phyloP scores from a whole-genome alignment of 306 rosid species.

The Macrotyloma uniflorum region DNA sequence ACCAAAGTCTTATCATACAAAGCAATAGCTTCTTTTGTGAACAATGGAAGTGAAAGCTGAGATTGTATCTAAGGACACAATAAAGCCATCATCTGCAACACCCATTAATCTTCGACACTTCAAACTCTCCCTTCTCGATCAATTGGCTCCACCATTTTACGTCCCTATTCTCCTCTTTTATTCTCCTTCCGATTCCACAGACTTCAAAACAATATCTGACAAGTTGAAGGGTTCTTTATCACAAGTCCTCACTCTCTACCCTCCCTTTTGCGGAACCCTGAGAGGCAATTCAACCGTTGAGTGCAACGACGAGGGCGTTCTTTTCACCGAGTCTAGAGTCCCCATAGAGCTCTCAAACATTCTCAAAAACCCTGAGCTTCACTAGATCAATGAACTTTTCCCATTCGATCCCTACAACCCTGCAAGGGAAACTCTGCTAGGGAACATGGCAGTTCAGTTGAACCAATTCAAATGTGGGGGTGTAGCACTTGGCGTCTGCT shows the following conservation, averaged over 20 bases:
- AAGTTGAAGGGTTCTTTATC: conserved; percentile 31
- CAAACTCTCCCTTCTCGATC: conserved; percentile 41
- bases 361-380: neutral
- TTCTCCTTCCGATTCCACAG: neutral
- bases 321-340: conserved; percentile 9
- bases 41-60: conserved; percentile 16
- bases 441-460: conserved; percentile 3
- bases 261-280: conserved; percentile 39
- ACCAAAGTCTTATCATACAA: neutral
- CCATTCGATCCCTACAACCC: conserved; percentile 23
- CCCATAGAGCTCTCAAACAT: neutral
- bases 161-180: conserved; percentile 34
- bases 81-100: conserved; percentile 41
- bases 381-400: neutral
- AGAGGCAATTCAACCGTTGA: conserved; percentile 2
- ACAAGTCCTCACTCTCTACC: conserved; percentile 25
- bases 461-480: conserved; percentile 33
- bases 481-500: conserved; percentile 27
- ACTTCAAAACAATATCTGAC: neutral
- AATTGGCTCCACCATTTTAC: conserved; percentile 29
- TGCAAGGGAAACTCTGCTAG: neutral
- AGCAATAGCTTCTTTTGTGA: neutral
- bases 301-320: conserved; percentile 39
- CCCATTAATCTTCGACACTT: conserved; percentile 24
- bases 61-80: conserved; percentile 8